phyloP scores from a whole-genome alignment of 2,329 filamentous ascomycete species.

The Neofusicoccum ribis region DNA sequence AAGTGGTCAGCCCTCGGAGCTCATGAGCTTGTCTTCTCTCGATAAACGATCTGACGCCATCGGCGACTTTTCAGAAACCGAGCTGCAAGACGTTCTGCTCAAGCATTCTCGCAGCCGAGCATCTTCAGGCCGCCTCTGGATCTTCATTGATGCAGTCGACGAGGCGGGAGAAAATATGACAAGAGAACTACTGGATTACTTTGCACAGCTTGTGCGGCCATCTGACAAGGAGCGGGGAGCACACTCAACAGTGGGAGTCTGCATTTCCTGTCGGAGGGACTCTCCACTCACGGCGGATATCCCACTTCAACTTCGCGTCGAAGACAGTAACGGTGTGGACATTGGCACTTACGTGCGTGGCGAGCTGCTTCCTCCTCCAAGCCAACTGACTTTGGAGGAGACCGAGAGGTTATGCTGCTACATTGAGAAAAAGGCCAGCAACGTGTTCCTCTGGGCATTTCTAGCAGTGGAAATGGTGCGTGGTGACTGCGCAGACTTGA shows the following conservation, averaged over 20 bases:
- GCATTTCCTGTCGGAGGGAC: background rate
- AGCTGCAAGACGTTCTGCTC: conserved; percentile 7
- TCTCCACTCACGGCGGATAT: background rate
- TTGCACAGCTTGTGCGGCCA: background rate
- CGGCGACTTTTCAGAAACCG: background rate
- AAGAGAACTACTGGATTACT: background rate
- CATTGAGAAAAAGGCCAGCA: background rate
- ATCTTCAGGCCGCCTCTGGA: background rate
- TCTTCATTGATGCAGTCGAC: background rate
- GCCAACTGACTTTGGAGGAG: background rate
- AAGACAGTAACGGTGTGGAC: background rate
- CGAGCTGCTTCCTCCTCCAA: background rate
- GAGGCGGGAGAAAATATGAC: background rate
- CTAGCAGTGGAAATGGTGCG: background rate
- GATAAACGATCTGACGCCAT: too few species aligned
- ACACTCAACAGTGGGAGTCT: background rate
- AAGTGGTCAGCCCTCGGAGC: background rate
- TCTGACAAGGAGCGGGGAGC: background rate
- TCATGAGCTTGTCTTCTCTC: background rate
- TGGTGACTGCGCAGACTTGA: background rate
- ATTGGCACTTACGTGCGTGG: background rate
- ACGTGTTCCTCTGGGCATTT: conserved; percentile 1
- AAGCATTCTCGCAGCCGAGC: background rate
- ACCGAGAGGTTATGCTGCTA: background rate
- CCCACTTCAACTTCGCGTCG: background rate